Evolutionary conservation across 1,139 yeast genomes (phyloP).

Genomic region (Magnusiomyces suaveolens): DNA sequence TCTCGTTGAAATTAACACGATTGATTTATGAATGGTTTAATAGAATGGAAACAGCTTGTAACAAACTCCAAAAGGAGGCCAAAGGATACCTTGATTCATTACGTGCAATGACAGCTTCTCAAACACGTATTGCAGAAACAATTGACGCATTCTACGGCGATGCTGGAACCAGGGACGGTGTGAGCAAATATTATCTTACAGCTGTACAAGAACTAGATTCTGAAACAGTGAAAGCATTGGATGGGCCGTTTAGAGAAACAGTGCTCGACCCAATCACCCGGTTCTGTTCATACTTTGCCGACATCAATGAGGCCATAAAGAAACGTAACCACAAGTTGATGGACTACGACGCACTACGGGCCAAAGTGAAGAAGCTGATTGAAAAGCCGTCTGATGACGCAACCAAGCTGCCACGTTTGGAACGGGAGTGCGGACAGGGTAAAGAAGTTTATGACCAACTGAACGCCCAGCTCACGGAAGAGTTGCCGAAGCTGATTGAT

Average conservation of each 20-base stretch:
- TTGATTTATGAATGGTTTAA: too few species aligned
- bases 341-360: slow-evolving; percentile 83
- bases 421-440: slow-evolving; percentile 71
- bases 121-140: slow-evolving; percentile 91
- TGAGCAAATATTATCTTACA: slow-evolving; percentile 72
- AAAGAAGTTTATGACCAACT: slow-evolving; percentile 53
- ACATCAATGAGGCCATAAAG: slow-evolving; percentile 89
- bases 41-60: slow-evolving; percentile 79
- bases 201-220: slow-evolving; percentile 86
- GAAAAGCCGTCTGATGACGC: slow-evolving; percentile 96
- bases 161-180: slow-evolving; percentile 66
- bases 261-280: slow-evolving; percentile 86
- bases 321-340: slow-evolving; percentile 85
- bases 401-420: slow-evolving; percentile 77
- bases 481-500: slow-evolving; percentile 82
- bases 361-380: slow-evolving; percentile 56
- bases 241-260: slow-evolving; percentile 94
- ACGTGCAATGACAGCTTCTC: slow-evolving; percentile 88
- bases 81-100: slow-evolving; percentile 89
- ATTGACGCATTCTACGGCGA: slow-evolving; percentile 91
- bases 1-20: too few species aligned
- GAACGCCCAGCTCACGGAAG: slow-evolving; percentile 72
- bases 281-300: slow-evolving; percentile 73
- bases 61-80: slow-evolving; percentile 74
- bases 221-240: slow-evolving; percentile 89